A percentile compares a stretch with the other conserved stretches of the same genome.
These are phyloP conservation scores for Aurinia saxatilis DNA, from an alignment of 345 rosid species.

Conservation along the genomic window DNA sequence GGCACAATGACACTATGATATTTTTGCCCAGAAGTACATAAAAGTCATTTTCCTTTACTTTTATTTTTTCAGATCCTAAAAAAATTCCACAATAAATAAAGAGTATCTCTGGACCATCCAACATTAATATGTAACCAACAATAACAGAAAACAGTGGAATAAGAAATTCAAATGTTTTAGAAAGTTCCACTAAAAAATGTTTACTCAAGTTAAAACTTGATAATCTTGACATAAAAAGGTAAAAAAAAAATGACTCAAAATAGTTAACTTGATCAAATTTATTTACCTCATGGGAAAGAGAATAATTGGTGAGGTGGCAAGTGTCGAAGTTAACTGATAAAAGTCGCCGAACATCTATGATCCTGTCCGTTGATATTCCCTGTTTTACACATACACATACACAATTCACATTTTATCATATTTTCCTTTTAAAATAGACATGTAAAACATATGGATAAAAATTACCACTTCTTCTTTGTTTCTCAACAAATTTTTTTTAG, in stretches of 20 bases:
- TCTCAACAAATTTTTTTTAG: too few species aligned
- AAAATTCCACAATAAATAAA: constrained; percentile 13
- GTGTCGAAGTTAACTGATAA: constrained; percentile 63
- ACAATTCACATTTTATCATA: not conserved
- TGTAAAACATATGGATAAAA: constrained; percentile 4
- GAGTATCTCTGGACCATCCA: constrained; percentile 13
- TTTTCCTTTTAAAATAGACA: not conserved
- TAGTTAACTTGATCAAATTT: not conserved
- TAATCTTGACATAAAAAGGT: too few species aligned
- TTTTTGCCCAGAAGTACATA: not conserved
- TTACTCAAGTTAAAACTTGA: not conserved
- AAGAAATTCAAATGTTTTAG: not conserved
- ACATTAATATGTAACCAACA: constrained; percentile 1
- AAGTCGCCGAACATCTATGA: constrained; percentile 82
- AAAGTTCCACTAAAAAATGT: not conserved
- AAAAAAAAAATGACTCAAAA: too few species aligned
- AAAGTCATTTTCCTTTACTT: constrained; percentile 25
- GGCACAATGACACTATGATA: constrained; percentile 9
- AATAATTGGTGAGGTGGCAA: constrained; percentile 69
- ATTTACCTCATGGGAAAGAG: constrained; percentile 82
- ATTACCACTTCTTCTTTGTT: too few species aligned
- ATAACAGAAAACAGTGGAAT: not conserved
- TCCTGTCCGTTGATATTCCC: constrained; percentile 99
- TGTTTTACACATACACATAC: constrained; percentile 26
- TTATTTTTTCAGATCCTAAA: not conserved